These are phyloP conservation scores for Trichoderma sp. DNA, from an alignment of 2,329 filamentous ascomycete genomes.

Conservation along the genomic window DNA sequence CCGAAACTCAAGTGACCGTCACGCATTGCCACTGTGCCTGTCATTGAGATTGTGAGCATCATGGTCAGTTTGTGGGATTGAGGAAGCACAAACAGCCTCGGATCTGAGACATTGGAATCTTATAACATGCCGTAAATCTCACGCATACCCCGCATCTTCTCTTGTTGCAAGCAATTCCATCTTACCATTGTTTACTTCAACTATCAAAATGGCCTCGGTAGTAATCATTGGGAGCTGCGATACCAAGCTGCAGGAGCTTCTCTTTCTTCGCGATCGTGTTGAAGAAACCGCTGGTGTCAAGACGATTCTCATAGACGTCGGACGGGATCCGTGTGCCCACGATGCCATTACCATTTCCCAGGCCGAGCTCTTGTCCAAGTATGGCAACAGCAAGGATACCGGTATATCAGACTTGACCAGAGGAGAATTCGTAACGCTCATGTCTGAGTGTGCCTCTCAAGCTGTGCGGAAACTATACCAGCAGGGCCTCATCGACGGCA, in stretches of 20 bases:
- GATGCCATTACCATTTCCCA: constrained; percentile 48
- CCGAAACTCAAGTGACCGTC: background rate
- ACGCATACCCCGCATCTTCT: constrained; percentile 1
- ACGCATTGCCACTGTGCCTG: background rate
- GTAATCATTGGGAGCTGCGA: constrained; percentile 62
- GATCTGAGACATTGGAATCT: background rate
- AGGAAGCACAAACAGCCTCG: background rate
- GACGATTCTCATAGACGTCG: constrained; percentile 42
- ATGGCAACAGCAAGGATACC: constrained; percentile 31
- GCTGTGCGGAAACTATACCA: constrained; percentile 42
- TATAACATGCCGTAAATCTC: background rate
- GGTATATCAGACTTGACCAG: constrained; percentile 43
- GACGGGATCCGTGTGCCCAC: constrained; percentile 43
- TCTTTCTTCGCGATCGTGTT: constrained; percentile 52
- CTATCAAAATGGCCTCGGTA: constrained; percentile 38
- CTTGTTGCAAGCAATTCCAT: background rate
- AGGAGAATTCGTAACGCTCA: constrained; percentile 55
- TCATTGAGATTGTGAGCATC: background rate
- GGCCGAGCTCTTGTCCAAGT: constrained; percentile 39
- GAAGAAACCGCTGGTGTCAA: constrained; percentile 25
- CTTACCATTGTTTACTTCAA: background rate
- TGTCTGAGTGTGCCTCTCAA: constrained; percentile 48
- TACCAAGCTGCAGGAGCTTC: constrained; percentile 60
- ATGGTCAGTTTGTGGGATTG: background rate
- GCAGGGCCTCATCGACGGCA: constrained; percentile 47